Conservation (phyloP, 345 rosid species). For the Eucalyptus polybractea region DNA sequence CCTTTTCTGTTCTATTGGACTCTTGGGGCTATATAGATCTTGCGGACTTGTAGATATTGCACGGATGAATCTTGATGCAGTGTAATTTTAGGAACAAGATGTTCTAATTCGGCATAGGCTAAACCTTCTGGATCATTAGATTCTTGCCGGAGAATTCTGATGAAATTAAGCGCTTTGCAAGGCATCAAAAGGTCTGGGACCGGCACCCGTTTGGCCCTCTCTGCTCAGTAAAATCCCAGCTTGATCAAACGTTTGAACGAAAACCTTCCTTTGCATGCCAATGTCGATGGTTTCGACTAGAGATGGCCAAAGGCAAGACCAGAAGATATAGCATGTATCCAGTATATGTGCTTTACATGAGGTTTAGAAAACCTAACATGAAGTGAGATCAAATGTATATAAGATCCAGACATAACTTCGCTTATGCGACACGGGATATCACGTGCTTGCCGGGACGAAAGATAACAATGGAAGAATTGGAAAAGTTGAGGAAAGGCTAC, state of each 20-base stretch:
- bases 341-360: neutral
- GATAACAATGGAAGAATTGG: no score
- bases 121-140: neutral
- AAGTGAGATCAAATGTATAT: no score
- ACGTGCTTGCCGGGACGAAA: no score
- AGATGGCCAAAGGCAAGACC: neutral
- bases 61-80: neutral
- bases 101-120: neutral
- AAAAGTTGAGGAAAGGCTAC: no score
- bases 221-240: neutral
- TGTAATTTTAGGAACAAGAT: neutral
- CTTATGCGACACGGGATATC: no score
- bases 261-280: neutral
- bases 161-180: neutral
- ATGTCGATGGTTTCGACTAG: neutral
- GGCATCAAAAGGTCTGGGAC: no score
- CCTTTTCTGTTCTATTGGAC: neutral
- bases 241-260: neutral
- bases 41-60: neutral
- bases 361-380: neutral
- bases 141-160: no score
- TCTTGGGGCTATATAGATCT: neutral
- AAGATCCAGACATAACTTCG: no score
- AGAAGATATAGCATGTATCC: neutral
- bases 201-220: neutral